phyloP scores from a whole-genome alignment of 1,284 basidiomycete species.

The Cutaneotrichosporon cavernicola region DNA sequence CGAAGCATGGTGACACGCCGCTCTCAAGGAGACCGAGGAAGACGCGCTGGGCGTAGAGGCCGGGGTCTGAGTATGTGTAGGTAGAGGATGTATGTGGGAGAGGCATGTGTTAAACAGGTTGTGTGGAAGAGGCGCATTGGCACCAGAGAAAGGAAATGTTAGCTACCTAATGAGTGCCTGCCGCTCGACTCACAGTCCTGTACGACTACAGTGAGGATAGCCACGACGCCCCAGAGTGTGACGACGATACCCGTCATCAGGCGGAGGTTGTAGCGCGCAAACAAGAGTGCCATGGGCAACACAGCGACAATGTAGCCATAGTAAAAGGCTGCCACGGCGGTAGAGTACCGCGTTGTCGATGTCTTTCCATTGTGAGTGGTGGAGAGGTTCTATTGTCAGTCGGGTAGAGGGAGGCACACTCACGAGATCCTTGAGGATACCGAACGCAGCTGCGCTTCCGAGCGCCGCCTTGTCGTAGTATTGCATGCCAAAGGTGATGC shows the following conservation, averaged over 20 bases:
- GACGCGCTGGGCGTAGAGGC: constrained; percentile 56
- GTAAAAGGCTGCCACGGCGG: constrained; percentile 55
- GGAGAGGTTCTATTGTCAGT: constrained; percentile 33
- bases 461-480: constrained; percentile 58
- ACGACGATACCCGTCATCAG: constrained; percentile 44
- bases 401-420: not conserved
- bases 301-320: constrained; percentile 56
- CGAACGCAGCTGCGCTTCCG: constrained; percentile 56
- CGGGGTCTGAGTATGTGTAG: constrained; percentile 34
- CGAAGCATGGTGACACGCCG: constrained; percentile 57
- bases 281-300: constrained; percentile 54
- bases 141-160: not conserved
- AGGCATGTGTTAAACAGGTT: not conserved
- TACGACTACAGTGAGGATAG: constrained; percentile 56
- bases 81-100: too few species aligned
- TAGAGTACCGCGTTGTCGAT: constrained; percentile 48
- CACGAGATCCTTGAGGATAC: constrained; percentile 55
- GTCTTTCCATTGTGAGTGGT: constrained; percentile 44
- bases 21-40: constrained; percentile 55
- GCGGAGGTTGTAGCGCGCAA: constrained; percentile 54
- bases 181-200: constrained; percentile 27
- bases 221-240: constrained; percentile 55
- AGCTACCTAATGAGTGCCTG: not conserved
- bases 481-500: constrained; percentile 55
- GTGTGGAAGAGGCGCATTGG: not conserved